These are phyloP conservation scores for Podaxis sp. DNA, from an alignment of 768 basidiomycete species.

Conservation along the genomic window DNA sequence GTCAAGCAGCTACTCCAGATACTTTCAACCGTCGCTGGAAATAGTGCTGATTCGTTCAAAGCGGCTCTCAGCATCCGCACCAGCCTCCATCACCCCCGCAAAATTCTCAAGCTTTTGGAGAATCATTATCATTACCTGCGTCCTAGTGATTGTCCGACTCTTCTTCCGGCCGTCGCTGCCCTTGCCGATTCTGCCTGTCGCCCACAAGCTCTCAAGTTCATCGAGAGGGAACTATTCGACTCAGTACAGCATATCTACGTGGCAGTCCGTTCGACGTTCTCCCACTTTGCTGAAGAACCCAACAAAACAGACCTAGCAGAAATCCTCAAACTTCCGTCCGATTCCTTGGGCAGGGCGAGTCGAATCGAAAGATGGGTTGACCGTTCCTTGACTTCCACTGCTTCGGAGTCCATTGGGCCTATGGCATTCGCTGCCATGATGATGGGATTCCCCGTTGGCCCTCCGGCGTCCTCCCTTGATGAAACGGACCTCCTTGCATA, in stretches of 20 bases:
- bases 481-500: conserved; percentile 40
- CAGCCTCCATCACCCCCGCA: conserved; percentile 30
- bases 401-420: conserved; percentile 38
- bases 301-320: conserved; percentile 41
- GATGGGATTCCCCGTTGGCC: conserved; percentile 40
- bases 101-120: conserved; percentile 43
- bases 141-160: conserved; percentile 47
- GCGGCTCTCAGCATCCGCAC: conserved; percentile 57
- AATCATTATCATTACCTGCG: conserved; percentile 57
- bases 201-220: conserved; percentile 38
- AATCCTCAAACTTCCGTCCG: conserved; percentile 43
- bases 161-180: conserved; percentile 45
- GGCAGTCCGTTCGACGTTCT: conserved; percentile 46
- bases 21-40: conserved; percentile 41
- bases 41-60: conserved; percentile 50
- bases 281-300: conserved; percentile 40
- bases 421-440: conserved; percentile 68
- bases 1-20: conserved; percentile 34
- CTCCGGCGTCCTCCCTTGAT: conserved; percentile 27
- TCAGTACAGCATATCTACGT: conserved; percentile 41
- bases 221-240: conserved; percentile 55
- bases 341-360: conserved; percentile 38
- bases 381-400: conserved; percentile 39
- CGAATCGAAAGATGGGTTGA: conserved; percentile 57
- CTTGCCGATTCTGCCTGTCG: conserved; percentile 32